These are phyloP conservation scores for Calonectria honghensis DNA, from an alignment of 2,329 filamentous ascomycete genomes.

Conservation along the genomic window DNA sequence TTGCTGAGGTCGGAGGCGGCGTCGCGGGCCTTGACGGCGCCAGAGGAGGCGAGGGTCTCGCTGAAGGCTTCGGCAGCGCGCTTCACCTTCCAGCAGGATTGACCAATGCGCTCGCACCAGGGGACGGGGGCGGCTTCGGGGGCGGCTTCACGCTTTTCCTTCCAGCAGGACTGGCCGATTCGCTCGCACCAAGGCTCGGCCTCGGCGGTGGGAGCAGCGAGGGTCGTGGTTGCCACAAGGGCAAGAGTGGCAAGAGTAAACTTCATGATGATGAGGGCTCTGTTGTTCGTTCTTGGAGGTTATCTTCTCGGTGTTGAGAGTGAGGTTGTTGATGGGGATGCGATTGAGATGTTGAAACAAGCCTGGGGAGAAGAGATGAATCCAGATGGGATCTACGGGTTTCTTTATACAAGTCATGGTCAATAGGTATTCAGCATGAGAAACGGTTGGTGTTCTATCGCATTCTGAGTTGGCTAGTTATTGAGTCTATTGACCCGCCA, in stretches of 20 bases:
- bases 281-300: conserved; percentile 5
- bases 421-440: conserved; percentile 17
- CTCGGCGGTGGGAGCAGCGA: conserved; percentile 47
- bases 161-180: conserved; percentile 64
- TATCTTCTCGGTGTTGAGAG: conserved; percentile 20
- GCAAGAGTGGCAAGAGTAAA: conserved; percentile 53
- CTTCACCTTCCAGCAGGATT: conserved; percentile 65
- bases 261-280: conserved; percentile 53
- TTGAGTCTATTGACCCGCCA: conserved; percentile 38
- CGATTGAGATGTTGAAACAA: conserved; percentile 51
- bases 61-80: conserved; percentile 63
- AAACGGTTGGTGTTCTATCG: conserved; percentile 18
- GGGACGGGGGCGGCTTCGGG: conserved; percentile 52
- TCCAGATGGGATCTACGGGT: conserved; percentile 19
- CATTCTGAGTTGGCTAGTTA: conserved; percentile 5
- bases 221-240: conserved; percentile 45
- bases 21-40: conserved; percentile 53
- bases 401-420: conserved; percentile 48
- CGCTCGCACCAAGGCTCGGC: conserved; percentile 60
- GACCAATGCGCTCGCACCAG: conserved; percentile 62
- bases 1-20: conserved; percentile 56
- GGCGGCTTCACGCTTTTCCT: conserved; percentile 60
- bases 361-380: conserved; percentile 45
- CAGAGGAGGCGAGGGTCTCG: conserved; percentile 53
- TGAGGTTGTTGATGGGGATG: conserved; percentile 41